Base-by-base conservation (phyloP, 2,329 filamentous ascomycete species). In the Falciphora oryzae region DNA sequence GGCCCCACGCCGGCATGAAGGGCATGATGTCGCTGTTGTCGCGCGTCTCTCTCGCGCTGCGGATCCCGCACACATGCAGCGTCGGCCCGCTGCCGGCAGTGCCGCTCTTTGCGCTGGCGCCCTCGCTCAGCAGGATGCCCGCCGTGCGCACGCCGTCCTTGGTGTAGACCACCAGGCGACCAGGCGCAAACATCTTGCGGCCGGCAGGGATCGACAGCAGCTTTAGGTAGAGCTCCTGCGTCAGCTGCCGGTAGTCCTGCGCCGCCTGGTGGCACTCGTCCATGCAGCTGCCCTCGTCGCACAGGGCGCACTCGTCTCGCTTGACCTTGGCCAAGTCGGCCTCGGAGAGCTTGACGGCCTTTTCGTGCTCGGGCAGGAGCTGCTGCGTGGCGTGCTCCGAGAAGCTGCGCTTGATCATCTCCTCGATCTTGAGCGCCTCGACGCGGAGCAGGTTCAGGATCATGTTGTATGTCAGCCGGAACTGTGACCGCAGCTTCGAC, bases 331-430 rank as follows among this genome's bases (percentile, higher is more conserved):
- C 92, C 65, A 99, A 78, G 77, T 96, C 94, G 4, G 92, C 93
- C 75, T 99, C 93, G 0, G 93, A 96, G 2, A 97, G 70, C 74
- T 94, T 93, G 67, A 99, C 92, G 65, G 93, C 90, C 76, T 96
- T 96, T 77, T 99, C 93, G 71, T 98, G 94, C 75, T 98, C 93
- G 0, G 95, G 95, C 1, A 98, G 81, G 16, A 98, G 79, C 67
- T 96, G 93, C 73, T 99, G 95, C 0, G 94, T 98, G 29, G 94
- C 94, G 76, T 99, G 95, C 76, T 99, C 95, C 63, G 94, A 97
- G 81, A 99, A 99, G 75, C 93, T 97, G 69, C 95, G 90, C 83
- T 99, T 99, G 81, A 99, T 99, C 95, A 99, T 99, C 77, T 99
- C 95, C 75, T 99, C 95, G 70, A 99, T 98, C 79, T 97, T 98